Conservation (phyloP, 139 green algal species). For the Tetradesmus lagerheimii region DNA sequence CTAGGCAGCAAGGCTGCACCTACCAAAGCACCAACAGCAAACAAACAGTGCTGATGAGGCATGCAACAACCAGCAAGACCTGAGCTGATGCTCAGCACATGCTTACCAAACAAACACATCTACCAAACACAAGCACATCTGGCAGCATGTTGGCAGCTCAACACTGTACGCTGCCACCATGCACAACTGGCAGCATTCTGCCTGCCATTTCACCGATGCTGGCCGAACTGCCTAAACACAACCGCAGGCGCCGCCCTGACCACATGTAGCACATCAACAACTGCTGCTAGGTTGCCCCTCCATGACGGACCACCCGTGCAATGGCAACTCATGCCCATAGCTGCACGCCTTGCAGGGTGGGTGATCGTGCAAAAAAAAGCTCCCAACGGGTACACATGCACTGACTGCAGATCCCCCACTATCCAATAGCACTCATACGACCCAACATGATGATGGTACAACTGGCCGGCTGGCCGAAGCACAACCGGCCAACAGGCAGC, state of each 20-base stretch:
- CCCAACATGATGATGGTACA: constrained; percentile 7
- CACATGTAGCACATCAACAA: not conserved
- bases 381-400: not conserved
- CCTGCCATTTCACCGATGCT: not conserved
- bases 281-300: not conserved
- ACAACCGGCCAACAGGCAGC: not conserved
- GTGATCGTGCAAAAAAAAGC: not conserved
- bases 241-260: not conserved
- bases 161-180: not conserved
- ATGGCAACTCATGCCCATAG: not conserved
- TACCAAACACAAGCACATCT: not conserved
- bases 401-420: not conserved
- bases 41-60: not conserved
- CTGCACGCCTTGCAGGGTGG: not conserved
- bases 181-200: not conserved
- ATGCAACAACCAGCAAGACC: not conserved
- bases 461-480: not conserved
- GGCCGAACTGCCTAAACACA: not conserved
- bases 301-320: not conserved
- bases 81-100: no score
- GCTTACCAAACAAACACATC: not conserved
- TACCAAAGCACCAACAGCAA: not conserved
- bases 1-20: not conserved
- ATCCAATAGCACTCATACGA: not conserved
- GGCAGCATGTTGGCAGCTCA: not conserved